A percentile compares a stretch with the other conserved stretches of the same genome.
These are phyloP conservation scores for Monoraphidium neglectum DNA, from an alignment of 139 green algal species.

Conservation along the genomic window DNA sequence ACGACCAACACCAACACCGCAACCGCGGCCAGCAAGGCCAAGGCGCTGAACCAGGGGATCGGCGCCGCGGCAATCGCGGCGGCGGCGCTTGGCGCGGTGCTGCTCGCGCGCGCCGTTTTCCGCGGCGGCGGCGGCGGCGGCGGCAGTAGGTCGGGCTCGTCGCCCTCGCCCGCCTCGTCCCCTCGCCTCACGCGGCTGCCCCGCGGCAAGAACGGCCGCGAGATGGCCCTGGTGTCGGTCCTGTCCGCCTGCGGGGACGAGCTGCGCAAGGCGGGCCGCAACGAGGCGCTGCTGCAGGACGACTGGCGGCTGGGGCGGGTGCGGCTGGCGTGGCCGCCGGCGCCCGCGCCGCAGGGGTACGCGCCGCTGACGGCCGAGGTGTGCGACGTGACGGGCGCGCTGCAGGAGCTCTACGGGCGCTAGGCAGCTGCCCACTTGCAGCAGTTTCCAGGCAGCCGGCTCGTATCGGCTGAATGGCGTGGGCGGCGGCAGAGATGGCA, in stretches of 20 bases:
- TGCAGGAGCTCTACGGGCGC: constrained; percentile 34
- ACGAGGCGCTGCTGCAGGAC: constrained; percentile 43
- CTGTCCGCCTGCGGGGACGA: constrained; percentile 26
- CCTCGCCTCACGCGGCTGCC: constrained; percentile 10
- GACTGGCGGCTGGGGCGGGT: constrained; percentile 50
- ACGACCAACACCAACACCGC: constrained; percentile 23
- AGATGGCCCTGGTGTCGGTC: constrained; percentile 23
- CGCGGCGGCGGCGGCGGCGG: constrained; percentile 10
- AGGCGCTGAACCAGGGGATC: constrained; percentile 25
- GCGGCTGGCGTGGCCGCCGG: constrained; percentile 41
- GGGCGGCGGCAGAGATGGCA: too few relatives aligned
- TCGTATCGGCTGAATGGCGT: too few relatives aligned
- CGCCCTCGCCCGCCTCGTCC: neutral
- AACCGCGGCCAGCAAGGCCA: constrained; percentile 15
- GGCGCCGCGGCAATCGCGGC: constrained; percentile 18
- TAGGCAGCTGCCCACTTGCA: too few relatives aligned
- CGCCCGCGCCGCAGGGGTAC: constrained; percentile 31
- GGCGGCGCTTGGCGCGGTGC: constrained; percentile 3
- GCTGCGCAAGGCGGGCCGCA: constrained; percentile 25
- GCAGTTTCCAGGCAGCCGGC: too few relatives aligned
- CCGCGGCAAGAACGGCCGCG: constrained; percentile 10
- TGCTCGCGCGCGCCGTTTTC: constrained; percentile 8
- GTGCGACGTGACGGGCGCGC: constrained; percentile 31
- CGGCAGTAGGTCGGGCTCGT: neutral
- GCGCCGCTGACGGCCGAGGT: constrained; percentile 3